phyloP scores from a whole-genome alignment of 495 filamentous ascomycete genomes.

The Opeltia flavorubescens region DNA sequence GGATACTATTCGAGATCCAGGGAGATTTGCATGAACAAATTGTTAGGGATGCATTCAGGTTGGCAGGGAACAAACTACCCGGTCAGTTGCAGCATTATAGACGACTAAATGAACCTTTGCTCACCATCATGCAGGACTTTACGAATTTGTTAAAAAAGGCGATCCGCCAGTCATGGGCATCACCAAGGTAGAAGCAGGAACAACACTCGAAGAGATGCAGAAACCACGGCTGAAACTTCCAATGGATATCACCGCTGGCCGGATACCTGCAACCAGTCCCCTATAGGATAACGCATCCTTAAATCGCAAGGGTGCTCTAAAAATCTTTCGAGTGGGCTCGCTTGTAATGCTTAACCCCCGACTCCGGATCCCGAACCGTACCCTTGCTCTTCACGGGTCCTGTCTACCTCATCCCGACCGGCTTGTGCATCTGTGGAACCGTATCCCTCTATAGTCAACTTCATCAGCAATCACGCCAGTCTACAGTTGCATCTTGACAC shows the following conservation, averaged over 20 bases:
- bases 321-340: too few species aligned
- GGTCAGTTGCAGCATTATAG: conserved; percentile 37
- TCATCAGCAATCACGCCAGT: not conserved
- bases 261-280: conserved; percentile 10
- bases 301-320: conserved; percentile 2
- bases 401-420: conserved; percentile 22
- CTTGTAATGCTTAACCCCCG: conserved; percentile 31
- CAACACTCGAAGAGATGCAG: conserved; percentile 68
- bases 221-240: conserved; percentile 56
- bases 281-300: conserved; percentile 4
- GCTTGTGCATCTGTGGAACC: conserved; percentile 16
- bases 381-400: conserved; percentile 39
- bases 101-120: not conserved
- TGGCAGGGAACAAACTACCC: conserved; percentile 91
- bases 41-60: conserved; percentile 80
- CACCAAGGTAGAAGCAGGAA: conserved; percentile 73
- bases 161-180: conserved; percentile 82
- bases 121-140: conserved; percentile 48
- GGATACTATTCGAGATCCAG: conserved; percentile 82
- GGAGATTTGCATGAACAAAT: conserved; percentile 90
- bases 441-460: conserved; percentile 2
- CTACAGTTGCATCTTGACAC: not conserved
- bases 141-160: conserved; percentile 88
- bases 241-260: conserved; percentile 22
- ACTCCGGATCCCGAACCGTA: conserved; percentile 45